Evolutionary conservation across 2,329 filamentous ascomycete genomes (phyloP).

Genomic region (Thermothelomyces thermophilus): DNA sequence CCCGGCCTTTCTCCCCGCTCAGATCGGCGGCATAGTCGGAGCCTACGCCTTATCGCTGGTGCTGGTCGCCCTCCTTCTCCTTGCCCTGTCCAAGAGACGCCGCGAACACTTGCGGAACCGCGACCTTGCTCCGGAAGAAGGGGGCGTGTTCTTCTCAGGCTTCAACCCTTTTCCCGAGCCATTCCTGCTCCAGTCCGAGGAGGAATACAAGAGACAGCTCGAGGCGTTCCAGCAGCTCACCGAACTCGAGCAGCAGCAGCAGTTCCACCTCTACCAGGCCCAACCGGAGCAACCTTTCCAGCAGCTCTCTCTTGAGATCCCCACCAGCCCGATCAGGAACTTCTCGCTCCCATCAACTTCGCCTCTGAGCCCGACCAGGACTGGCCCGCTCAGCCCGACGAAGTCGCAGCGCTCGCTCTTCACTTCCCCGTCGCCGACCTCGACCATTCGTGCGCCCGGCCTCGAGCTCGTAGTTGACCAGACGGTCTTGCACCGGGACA

Average conservation of each 20-base stretch:
- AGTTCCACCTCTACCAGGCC: constrained; percentile 4
- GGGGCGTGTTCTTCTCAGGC: constrained; percentile 16
- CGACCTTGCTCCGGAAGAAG: constrained; percentile 41
- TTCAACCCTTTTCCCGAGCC: constrained; percentile 27
- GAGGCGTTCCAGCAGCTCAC: constrained; percentile 7
- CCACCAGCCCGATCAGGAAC: constrained; percentile 33
- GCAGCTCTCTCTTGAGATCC: constrained; percentile 22
- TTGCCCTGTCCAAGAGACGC: constrained; percentile 52
- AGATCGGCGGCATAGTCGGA: constrained; percentile 77
- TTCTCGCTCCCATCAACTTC: constrained; percentile 43
- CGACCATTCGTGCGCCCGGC: constrained; percentile 45
- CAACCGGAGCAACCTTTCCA: not conserved
- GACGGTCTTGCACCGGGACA: constrained; percentile 66
- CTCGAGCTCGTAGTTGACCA: constrained; percentile 70
- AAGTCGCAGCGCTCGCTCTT: constrained; percentile 24
- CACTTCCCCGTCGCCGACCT: constrained; percentile 38
- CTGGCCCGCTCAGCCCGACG: constrained; percentile 29
- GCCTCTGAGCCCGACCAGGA: constrained; percentile 31
- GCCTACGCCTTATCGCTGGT: constrained; percentile 75
- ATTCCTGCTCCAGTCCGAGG: constrained; percentile 25
- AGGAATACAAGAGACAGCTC: constrained; percentile 16
- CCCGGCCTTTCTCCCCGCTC: constrained; percentile 62
- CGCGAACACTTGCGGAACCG: constrained; percentile 46
- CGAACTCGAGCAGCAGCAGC: not conserved
- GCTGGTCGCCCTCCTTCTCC: constrained; percentile 60